phyloP scores from a whole-genome alignment of 805 yeast genomes.

The Yarrowia osloensis region DNA sequence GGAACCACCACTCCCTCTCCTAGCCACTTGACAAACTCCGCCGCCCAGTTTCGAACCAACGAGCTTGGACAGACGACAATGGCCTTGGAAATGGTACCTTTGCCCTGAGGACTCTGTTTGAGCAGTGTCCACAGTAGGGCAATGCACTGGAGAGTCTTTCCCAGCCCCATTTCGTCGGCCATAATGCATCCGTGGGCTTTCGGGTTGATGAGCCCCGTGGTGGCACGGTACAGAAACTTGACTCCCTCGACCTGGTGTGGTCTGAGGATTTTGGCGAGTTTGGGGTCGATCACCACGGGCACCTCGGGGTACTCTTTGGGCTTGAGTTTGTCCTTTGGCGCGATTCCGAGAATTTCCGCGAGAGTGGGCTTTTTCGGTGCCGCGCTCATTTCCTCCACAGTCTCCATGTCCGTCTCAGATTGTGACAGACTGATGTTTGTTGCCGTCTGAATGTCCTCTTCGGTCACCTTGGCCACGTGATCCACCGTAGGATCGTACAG shows the following conservation, averaged over 20 bases:
- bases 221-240: constrained; percentile 83
- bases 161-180: constrained; percentile 98
- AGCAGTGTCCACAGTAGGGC: constrained; percentile 90
- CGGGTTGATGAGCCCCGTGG: constrained; percentile 66
- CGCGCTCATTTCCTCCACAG: constrained; percentile 36
- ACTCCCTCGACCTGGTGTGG: constrained; percentile 98
- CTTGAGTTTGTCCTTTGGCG: constrained; percentile 46
- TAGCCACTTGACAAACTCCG: constrained; percentile 91
- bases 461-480: constrained; percentile 37
- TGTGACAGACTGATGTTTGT: constrained; percentile 35
- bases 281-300: constrained; percentile 95
- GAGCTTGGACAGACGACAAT: constrained; percentile 95
- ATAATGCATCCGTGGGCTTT: constrained; percentile 93
- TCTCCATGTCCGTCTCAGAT: constrained; percentile 42
- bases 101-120: constrained; percentile 84
- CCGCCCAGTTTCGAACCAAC: constrained; percentile 94
- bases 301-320: constrained; percentile 70
- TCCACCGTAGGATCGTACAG: constrained; percentile 95
- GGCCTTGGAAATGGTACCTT: constrained; percentile 81
- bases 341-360: constrained; percentile 77
- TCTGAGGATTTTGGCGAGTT: constrained; percentile 74
- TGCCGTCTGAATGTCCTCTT: constrained; percentile 34
- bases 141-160: constrained; percentile 87
- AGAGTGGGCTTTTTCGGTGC: constrained; percentile 48
- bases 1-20: constrained; percentile 91